Base-by-base conservation (phyloP, 2,329 filamentous ascomycete genomes). In the Daldinia sp. region DNA sequence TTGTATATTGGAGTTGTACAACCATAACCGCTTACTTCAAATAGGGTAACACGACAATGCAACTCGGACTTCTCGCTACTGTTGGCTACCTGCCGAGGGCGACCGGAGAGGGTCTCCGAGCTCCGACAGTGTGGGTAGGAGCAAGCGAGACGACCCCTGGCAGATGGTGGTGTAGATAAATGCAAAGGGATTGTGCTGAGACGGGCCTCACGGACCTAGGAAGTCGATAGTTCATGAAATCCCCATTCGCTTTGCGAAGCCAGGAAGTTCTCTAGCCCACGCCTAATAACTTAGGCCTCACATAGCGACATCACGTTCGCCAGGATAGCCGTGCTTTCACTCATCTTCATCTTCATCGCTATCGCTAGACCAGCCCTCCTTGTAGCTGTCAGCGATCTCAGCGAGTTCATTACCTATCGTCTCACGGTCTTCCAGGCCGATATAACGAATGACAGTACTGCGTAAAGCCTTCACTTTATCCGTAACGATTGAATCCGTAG, bases 351-450 rank as follows among this genome's bases (percentile, higher is more conserved):
- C 89, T 20, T 88, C 90, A 7, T 89, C 86, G 65, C 88, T 91
- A 26, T 90, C 93, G 75, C 91, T 93, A 12, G 89, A 90, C 92
- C 93, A 97, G 1, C 93, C 93, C 68, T 96, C 93, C 73, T 93
- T 90, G 78, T 98, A 98, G 67, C 92, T 92, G 76, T 97, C 94
- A 1, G 92, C 91, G 74, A 98, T 90, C 67, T 92, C 91, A 26
- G 92, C 89, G 42, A 99, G 83, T 12, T 92, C 90, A 76, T 97
- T 96, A 51, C 89, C 88, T n/a, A 98, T 83, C 2, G 85, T 84
- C 80, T 99, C 96, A 46, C 95, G 87, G 76, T 98, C 94, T 67
- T 97, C 93, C 2, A 95, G 74, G 0, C 85, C 84, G 15, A 94
- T 84, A 10, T 88, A 85, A 68, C 90, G 87, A 15, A 87, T 81